Conservation (phyloP, 306 rosid genomes). For the Quercus dentata region DNA sequence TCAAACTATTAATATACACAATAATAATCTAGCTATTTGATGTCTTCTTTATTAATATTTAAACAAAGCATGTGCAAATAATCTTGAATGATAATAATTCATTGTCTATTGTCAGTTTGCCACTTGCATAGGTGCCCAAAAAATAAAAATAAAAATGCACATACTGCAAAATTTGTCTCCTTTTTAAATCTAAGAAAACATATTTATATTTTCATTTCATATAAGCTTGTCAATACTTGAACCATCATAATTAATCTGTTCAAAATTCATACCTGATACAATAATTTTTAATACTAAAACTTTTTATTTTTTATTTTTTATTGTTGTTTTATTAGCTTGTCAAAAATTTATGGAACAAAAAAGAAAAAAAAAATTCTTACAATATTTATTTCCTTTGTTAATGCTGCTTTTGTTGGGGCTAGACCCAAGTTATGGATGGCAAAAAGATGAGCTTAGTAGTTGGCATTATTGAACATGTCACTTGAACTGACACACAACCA, state of each 20-base stretch:
- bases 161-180: too few species aligned
- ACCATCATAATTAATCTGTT: too few species aligned
- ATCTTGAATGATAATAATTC: not conserved
- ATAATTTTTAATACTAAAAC: too few species aligned
- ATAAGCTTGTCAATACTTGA: not conserved
- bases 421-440: too few species aligned
- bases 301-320: too few species aligned
- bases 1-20: not conserved
- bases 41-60: not conserved
- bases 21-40: not conserved
- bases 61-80: not conserved
- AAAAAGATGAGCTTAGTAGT: not conserved
- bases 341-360: too few species aligned
- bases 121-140: not conserved
- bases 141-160: not conserved
- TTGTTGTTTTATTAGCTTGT: too few species aligned
- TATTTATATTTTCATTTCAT: not conserved
- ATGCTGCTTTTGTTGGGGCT: not conserved
- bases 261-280: too few species aligned
- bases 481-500: too few species aligned
- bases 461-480: not conserved
- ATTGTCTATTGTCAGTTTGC: not conserved
- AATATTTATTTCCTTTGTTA: not conserved
- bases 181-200: not conserved
- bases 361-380: too few species aligned